Conservation (phyloP, 1,284 basidiomycete genomes). For the Ceratobasidium sp. region DNA sequence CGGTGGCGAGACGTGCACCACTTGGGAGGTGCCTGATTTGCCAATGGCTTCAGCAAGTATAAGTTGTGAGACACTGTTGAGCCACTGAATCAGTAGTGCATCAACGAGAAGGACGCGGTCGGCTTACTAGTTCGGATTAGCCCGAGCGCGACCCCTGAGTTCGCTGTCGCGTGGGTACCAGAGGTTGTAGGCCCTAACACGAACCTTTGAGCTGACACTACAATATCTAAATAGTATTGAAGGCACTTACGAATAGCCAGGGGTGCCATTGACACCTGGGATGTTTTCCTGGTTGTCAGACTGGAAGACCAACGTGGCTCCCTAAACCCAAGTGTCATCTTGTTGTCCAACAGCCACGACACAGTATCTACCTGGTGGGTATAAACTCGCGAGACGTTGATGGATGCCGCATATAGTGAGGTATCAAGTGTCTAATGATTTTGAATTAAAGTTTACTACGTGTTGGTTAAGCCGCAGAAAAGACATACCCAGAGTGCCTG, state of each 20-base stretch:
- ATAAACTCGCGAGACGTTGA: slow-evolving; percentile 40
- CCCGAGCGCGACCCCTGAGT: slow-evolving; percentile 16
- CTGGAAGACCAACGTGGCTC: slow-evolving; percentile 41
- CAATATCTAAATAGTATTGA: slow-evolving; percentile 6
- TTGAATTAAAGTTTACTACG: not conserved
- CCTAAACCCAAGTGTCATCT: not conserved
- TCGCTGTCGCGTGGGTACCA: slow-evolving; percentile 24
- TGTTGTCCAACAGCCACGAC: not conserved
- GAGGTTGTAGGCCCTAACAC: slow-evolving; percentile 1
- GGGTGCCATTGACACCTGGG: slow-evolving; percentile 26
- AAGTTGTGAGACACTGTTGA: slow-evolving; percentile 32
- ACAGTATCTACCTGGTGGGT: slow-evolving; percentile 12
- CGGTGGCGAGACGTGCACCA: not conserved
- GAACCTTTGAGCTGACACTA: not conserved
- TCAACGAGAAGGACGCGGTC: not conserved
- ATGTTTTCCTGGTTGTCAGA: slow-evolving; percentile 39
- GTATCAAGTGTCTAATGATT: slow-evolving; percentile 26
- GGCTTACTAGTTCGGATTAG: slow-evolving; percentile 22
- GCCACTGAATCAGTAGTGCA: not conserved
- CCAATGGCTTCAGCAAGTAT: slow-evolving; percentile 40
- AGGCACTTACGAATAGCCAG: slow-evolving; percentile 21
- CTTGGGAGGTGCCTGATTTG: slow-evolving; percentile 11
- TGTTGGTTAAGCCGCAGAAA: not conserved
- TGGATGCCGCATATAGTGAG: slow-evolving; percentile 37
- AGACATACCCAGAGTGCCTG: slow-evolving; percentile 29